Base-by-base conservation (phyloP, 1,284 basidiomycete genomes). In the Trichosporon faecale region DNA sequence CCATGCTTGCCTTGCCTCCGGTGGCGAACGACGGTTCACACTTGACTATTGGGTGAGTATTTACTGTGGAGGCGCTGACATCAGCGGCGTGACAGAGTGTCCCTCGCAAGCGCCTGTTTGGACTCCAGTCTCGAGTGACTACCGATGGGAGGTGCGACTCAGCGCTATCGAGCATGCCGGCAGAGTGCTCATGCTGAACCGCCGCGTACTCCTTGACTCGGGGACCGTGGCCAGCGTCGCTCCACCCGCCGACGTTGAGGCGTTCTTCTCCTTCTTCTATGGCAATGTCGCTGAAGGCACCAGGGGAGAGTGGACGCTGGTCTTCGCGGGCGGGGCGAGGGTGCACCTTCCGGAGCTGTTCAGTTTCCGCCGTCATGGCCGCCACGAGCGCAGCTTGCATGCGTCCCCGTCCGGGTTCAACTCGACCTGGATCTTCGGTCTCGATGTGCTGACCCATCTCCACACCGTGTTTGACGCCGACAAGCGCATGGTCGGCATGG, bases 11-110 rank as follows among this genome's bases (percentile, higher is more conserved):
- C 6, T 27, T 61, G 27, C 57, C 57, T 16, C 57, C 57, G 8
- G 57, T 31, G 14, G 27, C 29, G 57, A 31, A 18, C 11, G 57
- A 61, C 29, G 57, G 57, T 5, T 61, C 57, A 29, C 57, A 31
- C n/a, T 29, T 61, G 57, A 61, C 57, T 18, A 61, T 61, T 7
- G 57, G 57, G 57, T 61, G 57, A 61, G 57, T 61, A 9, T 31
- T 8, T 18, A 3, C 11, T 33, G 23, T 8, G 29, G 18, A 33
- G 1, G 29, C 8, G 12, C 57, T 61, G 57, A 31, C 27, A 31
- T 31, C 27, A 61, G 57, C 27, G 57, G 57, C 29, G 57, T 61
- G 57, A n/a, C 57, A 18, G 57, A 61, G 12, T 61, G 57, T 23
- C 29, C 27, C 18, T 61, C 57, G 1, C 29, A 29, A 3, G 57